Base-by-base conservation (phyloP, 768 basidiomycete species). In the Lactarius trivialis region DNA sequence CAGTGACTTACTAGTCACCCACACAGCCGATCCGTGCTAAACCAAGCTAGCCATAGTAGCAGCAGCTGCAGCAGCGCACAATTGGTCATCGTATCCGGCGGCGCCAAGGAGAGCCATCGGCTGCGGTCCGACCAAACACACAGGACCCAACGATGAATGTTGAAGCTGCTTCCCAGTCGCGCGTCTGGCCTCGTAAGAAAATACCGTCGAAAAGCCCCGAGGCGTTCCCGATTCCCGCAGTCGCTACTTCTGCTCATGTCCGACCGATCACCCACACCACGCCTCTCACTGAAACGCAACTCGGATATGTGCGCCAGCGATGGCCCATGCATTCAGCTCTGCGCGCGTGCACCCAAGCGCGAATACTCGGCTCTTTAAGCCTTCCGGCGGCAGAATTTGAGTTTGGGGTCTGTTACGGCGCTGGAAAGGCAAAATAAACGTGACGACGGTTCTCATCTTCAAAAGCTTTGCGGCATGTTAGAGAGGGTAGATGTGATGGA, bases 221-320 rank as follows among this genome's bases (percentile, higher is more conserved):
- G 43, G 30, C 61, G 2, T 39, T 33, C 56, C 53, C 58, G 24
- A 59, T 50, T 55, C 36, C 61, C 11, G 37, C 52, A 48, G 28
- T 30, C n/a, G 9, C 36, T 24, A 19, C 62, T 60, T 63, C 56
- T 36, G 56, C 56, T 58, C 45, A 63, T 63, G 43, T 63, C 58
- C 62, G 62, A 55, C 58, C 48, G 58, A 64, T 55, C 63, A 55
- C 48, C 53, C 56, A 56, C 60, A 55, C 37, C 26, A 26, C 12
- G 33, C 56, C 53, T 58, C 53, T 49, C 57, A 26, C 39, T 26
- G 36, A 55, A 43, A 54, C 26, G 36, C 21, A 57, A 37, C 53
- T 24, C 45, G 21, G 33, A 55, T n/a, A 6, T 3, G 26, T 33
- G 19, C 24, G 7, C 32, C 56, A 9, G 33, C 7, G 39, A 45